Percentiles rank a stretch among this genome's conserved stretches.
Conservation (phyloP, 2,329 filamentous ascomycete genomes). For the Biscogniauxia marginata region DNA sequence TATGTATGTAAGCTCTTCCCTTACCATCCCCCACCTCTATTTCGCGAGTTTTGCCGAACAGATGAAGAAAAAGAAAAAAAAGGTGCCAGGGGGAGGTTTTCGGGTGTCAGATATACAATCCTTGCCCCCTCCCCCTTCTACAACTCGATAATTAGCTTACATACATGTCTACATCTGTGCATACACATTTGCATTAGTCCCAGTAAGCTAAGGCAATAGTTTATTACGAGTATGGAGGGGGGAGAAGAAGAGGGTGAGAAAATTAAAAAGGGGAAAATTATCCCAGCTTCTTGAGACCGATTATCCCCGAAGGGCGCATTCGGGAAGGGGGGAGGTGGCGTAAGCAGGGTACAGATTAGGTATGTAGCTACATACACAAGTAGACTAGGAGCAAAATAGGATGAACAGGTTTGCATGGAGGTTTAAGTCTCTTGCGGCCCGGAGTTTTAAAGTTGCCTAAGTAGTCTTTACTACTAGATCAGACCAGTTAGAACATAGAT, state of each 20-base stretch:
- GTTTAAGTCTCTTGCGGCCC: background rate
- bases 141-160: background rate
- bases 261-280: background rate
- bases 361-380: background rate
- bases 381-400: background rate
- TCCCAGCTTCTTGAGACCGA: background rate
- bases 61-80: too few species aligned
- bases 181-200: too few species aligned
- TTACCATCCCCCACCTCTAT: too few species aligned
- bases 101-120: too few species aligned
- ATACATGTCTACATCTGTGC: background rate
- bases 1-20: too few species aligned
- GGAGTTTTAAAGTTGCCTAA: background rate
- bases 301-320: background rate
- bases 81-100: too few species aligned
- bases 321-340: background rate
- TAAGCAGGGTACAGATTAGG: background rate
- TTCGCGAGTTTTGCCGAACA: too few species aligned
- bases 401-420: background rate
- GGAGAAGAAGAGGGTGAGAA: background rate
- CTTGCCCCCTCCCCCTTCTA: too few species aligned
- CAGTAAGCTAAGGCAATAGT: too few species aligned
- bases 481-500: too few species aligned
- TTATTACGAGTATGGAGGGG: background rate
- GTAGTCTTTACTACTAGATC: too few species aligned